phyloP scores from a whole-genome alignment of 2,329 filamentous ascomycete species.

The Microthyrium microscopicum region DNA sequence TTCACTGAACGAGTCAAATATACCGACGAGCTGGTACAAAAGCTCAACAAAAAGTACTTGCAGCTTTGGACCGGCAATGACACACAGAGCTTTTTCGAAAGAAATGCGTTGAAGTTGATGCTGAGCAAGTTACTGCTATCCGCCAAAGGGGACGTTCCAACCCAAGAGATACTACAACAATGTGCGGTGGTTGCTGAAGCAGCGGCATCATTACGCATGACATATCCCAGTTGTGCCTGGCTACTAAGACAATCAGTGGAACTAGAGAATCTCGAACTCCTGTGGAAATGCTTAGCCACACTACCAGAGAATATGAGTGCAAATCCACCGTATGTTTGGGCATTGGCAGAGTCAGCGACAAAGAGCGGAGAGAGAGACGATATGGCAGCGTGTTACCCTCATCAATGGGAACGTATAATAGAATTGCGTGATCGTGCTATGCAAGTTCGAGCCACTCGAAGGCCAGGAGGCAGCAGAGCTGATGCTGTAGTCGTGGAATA shows the following conservation, averaged over 20 bases:
- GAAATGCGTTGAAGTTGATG: constrained; percentile 5
- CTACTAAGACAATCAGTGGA: constrained; percentile 1
- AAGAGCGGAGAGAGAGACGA: background rate
- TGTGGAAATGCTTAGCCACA: constrained; percentile 1
- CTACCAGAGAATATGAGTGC: background rate
- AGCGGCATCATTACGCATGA: constrained; percentile 1
- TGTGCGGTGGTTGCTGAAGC: constrained; percentile 5
- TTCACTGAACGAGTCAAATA: constrained; percentile 1
- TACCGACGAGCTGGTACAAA: background rate
- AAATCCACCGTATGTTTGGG: background rate
- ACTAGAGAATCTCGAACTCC: constrained; percentile 1
- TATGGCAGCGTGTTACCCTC: background rate
- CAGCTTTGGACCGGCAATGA: constrained; percentile 5
- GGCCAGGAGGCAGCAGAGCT: too few species aligned
- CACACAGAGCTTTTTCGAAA: constrained; percentile 5
- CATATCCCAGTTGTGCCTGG: constrained; percentile 3
- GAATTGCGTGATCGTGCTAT: background rate
- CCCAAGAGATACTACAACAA: constrained; percentile 1
- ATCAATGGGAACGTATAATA: background rate
- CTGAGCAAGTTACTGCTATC: constrained; percentile 4
- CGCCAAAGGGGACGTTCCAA: background rate
- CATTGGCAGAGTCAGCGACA: background rate
- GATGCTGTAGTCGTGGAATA: background rate
- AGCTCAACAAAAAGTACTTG: constrained; percentile 3
- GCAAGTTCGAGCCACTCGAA: too few species aligned